phyloP scores from a whole-genome alignment of 768 basidiomycete species.

The Tulasnella sp. region DNA sequence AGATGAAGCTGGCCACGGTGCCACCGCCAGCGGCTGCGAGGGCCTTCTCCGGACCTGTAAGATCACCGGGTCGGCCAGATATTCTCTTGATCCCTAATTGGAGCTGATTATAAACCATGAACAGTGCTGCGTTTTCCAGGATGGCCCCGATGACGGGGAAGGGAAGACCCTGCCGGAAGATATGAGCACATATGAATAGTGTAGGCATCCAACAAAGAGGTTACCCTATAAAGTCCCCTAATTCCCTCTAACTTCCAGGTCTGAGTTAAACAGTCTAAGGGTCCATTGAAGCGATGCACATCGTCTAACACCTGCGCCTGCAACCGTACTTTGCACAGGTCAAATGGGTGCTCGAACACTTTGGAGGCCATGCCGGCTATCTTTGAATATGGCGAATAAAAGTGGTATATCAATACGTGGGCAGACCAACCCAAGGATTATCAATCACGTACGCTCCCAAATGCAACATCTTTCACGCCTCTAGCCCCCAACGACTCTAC shows the following conservation, averaged over 20 bases:
- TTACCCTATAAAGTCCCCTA: slow-evolving; percentile 80
- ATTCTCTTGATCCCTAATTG: slow-evolving; percentile 46
- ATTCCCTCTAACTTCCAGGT: slow-evolving; percentile 77
- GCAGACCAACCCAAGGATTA: slow-evolving; percentile 6
- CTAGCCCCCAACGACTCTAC: slow-evolving; percentile 6
- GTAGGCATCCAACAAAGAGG: no score
- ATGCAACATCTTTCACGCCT: slow-evolving; percentile 38
- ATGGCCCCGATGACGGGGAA: slow-evolving; percentile 87
- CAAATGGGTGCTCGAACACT: slow-evolving; percentile 89
- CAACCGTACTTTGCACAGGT: slow-evolving; percentile 87
- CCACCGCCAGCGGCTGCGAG: slow-evolving; percentile 84
- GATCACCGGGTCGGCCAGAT: slow-evolving; percentile 28
- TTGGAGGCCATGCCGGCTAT: slow-evolving; percentile 80
- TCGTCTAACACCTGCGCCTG: slow-evolving; percentile 80
- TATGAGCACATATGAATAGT: no score
- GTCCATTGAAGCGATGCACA: slow-evolving; percentile 64
- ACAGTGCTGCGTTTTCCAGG: slow-evolving; percentile 81
- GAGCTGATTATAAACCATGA: slow-evolving; percentile 71
- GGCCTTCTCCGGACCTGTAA: slow-evolving; percentile 52
- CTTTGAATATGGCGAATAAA: slow-evolving; percentile 29
- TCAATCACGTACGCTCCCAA: slow-evolving; percentile 42
- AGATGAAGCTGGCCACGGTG: slow-evolving; percentile 68
- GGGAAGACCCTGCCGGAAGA: slow-evolving; percentile 65
- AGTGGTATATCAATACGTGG: no score
- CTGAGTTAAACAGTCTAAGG: slow-evolving; percentile 72